phyloP scores from a whole-genome alignment of 208 protist genomes.

The Acanthamoeba healyi region DNA sequence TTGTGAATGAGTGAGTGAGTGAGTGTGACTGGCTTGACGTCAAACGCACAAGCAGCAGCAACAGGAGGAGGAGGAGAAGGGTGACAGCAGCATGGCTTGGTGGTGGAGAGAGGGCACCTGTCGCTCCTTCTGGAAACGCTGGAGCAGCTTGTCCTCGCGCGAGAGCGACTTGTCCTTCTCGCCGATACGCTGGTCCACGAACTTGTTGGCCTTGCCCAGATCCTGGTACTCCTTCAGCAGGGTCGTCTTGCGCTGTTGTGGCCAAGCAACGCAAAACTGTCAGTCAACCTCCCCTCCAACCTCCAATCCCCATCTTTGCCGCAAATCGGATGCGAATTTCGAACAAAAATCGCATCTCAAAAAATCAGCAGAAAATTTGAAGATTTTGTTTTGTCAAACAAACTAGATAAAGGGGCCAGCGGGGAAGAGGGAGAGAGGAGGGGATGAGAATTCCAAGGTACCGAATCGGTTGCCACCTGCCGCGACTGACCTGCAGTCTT shows the following conservation, averaged over 20 bases:
- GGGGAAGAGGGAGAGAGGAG: not conserved
- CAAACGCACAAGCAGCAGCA: too few species aligned
- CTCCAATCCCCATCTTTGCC: too few species aligned
- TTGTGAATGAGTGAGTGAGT: too few species aligned
- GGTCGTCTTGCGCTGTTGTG: constrained; percentile 62
- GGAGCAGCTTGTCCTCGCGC: constrained; percentile 33
- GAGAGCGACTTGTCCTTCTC: constrained; percentile 47
- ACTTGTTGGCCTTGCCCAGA: constrained; percentile 50
- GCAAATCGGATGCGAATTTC: not conserved
- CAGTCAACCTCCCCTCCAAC: too few species aligned
- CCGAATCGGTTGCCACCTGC: not conserved
- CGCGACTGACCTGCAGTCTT: not conserved
- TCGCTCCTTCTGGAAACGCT: constrained; percentile 76
- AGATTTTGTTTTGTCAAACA: not conserved
- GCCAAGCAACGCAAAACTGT: not conserved
- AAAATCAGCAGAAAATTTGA: not conserved
- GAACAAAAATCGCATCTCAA: not conserved
- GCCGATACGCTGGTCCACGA: constrained; percentile 73
- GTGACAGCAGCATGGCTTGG: too few species aligned
- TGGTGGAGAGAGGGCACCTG: constrained; percentile 21
- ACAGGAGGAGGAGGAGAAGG: not conserved
- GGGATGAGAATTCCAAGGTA: not conserved
- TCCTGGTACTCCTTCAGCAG: constrained; percentile 59
- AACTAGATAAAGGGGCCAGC: not conserved
- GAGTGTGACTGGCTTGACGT: too few species aligned